Evolutionary conservation across 257 asterid species (phyloP), one percentile per base, ranked within the genome.

Genomic region (Solanum raphanifolium): DNA sequence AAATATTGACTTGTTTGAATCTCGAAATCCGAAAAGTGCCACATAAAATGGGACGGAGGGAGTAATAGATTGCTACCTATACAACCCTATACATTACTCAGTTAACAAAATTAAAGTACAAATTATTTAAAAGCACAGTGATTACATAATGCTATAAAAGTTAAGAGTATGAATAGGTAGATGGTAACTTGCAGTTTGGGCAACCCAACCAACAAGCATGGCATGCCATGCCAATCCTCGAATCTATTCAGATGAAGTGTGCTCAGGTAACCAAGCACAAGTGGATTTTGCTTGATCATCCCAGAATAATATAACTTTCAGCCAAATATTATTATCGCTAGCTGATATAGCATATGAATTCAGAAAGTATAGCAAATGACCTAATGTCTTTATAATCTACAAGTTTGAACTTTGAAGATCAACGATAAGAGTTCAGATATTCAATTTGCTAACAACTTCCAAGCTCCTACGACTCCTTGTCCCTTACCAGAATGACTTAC

Each of bases 171-270:
- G 8, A 36, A 9, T 18, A 48, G 69, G 39, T 48, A 81, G 85
- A 81, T 81, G 85, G 69, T 81, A 81, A 98, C 99, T 97, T 90
- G 98, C 99, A 89, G 98, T 97, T 91, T 97, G 98, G 90, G 98
- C 98, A 90, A 97, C 98, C 98, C 98, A 97, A 92, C 99, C 99
- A 90, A 95, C 89, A 87, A 97, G 93, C 90, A 92, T 88, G 79
- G 98, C 98, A n/a, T 97, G 99, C 98, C 99, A 97, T 86, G 98
- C 98, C 88, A 95, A 93, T 86, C 97, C 99, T 75, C 98, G 97
- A 88, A 95, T 97, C 99, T 96, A 46, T 86, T 86, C 86, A 89
- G 83, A 55, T 65, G 79, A 85, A 85, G 21, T 43, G 81, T 83
- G 74, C 25, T 38, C 84, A 29, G 58, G 48, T 46, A 82, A 71